Conservation (phyloP, 192 early-diverging fungal species). For the Podochytrium sp. region DNA sequence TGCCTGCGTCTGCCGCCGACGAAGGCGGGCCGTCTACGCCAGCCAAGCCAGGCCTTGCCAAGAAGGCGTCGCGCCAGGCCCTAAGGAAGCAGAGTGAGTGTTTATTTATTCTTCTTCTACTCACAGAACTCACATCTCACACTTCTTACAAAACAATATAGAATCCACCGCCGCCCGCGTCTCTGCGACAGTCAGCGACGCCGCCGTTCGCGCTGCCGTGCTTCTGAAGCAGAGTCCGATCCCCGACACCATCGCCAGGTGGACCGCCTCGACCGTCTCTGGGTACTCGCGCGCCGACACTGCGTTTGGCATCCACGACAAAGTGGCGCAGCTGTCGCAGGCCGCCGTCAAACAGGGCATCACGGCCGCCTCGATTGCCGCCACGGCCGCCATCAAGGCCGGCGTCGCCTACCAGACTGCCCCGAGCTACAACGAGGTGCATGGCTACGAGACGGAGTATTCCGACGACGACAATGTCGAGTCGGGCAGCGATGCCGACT, state of each 20-base stretch:
- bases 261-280: slow-evolving; percentile 24
- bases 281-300: slow-evolving; percentile 43
- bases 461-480: background rate
- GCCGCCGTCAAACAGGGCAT: slow-evolving; percentile 34
- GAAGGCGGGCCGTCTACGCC: background rate
- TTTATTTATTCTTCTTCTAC: background rate
- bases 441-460: slow-evolving; percentile 21
- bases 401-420: slow-evolving; percentile 46
- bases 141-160: background rate
- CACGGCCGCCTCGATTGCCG: slow-evolving; percentile 40
- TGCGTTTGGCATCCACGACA: slow-evolving; percentile 43
- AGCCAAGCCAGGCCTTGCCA: background rate
- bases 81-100: background rate
- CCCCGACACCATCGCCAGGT: slow-evolving; percentile 36
- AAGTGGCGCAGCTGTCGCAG: slow-evolving; percentile 35
- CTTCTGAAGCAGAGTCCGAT: slow-evolving; percentile 47
- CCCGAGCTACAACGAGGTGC: slow-evolving; percentile 35
- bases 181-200: slow-evolving; percentile 20
- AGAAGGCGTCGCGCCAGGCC: background rate
- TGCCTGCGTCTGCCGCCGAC: background rate
- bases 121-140: too few species aligned
- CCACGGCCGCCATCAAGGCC: slow-evolving; percentile 40
- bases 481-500: background rate
- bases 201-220: slow-evolving; percentile 38
- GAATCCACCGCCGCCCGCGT: background rate